These are phyloP conservation scores for Silene coronaria DNA, from an alignment of 179 eudicot genomes.

Conservation along the genomic window DNA sequence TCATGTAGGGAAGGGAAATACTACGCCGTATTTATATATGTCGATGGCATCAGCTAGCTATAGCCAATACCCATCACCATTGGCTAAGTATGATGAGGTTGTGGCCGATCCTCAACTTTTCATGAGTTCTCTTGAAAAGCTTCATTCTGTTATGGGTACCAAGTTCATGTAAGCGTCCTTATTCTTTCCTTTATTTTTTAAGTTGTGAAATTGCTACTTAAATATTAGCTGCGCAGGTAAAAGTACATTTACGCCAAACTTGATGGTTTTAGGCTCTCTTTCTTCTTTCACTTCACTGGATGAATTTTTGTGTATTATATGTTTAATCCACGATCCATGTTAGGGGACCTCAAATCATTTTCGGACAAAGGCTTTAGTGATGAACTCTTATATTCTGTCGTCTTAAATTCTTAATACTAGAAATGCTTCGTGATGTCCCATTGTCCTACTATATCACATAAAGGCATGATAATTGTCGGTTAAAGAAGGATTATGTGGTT, in stretches of 20 bases:
- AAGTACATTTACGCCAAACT: not conserved
- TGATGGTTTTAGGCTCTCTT: not conserved
- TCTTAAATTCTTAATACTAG: not conserved
- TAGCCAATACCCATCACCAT: slow-evolving; percentile 30
- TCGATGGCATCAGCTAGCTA: slow-evolving; percentile 17
- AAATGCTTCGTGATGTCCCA: not conserved
- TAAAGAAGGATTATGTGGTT: not conserved
- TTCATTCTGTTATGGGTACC: slow-evolving; percentile 76
- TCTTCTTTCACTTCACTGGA: not conserved
- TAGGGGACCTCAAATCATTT: not conserved
- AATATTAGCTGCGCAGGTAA: not conserved
- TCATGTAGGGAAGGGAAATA: too few species aligned
- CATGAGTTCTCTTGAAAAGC: slow-evolving; percentile 63
- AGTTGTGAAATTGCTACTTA: not conserved
- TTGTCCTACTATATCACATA: not conserved
- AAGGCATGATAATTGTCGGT: too few species aligned
- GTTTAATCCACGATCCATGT: not conserved
- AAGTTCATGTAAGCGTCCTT: slow-evolving; percentile 66
- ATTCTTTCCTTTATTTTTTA: not conserved
- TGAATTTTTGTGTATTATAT: not conserved
- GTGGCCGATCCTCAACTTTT: slow-evolving; percentile 52
- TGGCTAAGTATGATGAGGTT: slow-evolving; percentile 73
- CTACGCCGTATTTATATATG: not conserved
- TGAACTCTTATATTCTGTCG: not conserved
- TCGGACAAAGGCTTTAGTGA: not conserved